Base-by-base conservation (phyloP, 495 filamentous ascomycete species). In the Penicillium silybi region DNA sequence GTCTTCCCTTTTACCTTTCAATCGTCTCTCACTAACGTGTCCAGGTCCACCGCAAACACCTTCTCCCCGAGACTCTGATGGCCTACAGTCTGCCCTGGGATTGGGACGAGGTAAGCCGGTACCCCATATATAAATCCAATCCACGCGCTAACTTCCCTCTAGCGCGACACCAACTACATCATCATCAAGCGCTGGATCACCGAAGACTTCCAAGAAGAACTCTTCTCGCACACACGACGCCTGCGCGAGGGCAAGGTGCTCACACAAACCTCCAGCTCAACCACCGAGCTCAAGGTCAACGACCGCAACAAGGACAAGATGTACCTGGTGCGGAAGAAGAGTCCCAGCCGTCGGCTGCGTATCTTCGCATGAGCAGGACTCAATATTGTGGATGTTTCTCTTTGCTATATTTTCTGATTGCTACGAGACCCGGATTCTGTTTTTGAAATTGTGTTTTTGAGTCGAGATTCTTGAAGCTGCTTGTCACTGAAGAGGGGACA, bases 141-240 rank as follows among this genome's bases (percentile, higher is more conserved):
- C 20, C 13, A 4, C 4, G 9, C 25, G 8, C 19, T 19, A 8
- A 17, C 34, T 44, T 26, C 29, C 29, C 48, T 50, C 15, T 41
- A 69, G 65, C 59, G 79, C 71, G 85, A 92, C 54, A 75, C 79
- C 43, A 82, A 86, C 46, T 90, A 83, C 54, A 76, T 92, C 48
- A 68, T 92, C 48, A 89, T 92, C 75, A 88, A 88, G 65, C 75
- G 80, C 47, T 90, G 82, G 83, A 82, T 92, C 53, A 75, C 77
- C 37, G 84, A 90, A 65, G 77, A 82, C 53, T 80, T 89, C 59
- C 88, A 90, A 58, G 78, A 86, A 41, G 68, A 83, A 43, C 80
- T 92, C 43, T 92, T 88, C 72, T 71, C 79, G 11, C 86, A 92
- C 72, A 88, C 87, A 9, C 72, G 77, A 48, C 73, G 80, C 44